phyloP scores from a whole-genome alignment of 148 eudicot genomes.

The Selenicereus undatus region DNA sequence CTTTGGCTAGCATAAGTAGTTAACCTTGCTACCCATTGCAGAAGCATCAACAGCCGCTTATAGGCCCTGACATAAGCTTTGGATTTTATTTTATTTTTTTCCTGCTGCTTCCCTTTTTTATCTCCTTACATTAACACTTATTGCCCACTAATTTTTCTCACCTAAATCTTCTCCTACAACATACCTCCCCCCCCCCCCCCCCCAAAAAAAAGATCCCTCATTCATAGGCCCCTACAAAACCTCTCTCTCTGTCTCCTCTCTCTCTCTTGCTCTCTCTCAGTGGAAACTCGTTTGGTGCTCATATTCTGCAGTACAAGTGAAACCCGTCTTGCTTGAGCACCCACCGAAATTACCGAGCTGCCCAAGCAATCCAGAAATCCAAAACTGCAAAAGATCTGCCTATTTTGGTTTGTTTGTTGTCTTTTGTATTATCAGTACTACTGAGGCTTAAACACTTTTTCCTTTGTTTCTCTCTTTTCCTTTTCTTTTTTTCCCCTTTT shows the following conservation, averaged over 20 bases:
- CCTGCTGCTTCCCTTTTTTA: not conserved
- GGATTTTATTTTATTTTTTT: too few relatives aligned
- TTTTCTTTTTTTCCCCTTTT: not conserved
- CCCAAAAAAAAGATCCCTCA: not conserved
- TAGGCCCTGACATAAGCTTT: constrained; percentile 6
- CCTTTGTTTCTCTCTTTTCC: not conserved
- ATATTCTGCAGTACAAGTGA: not conserved
- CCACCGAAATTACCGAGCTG: constrained; percentile 7
- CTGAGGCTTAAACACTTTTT: not conserved
- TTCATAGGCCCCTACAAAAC: not conserved
- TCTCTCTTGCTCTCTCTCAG: not conserved
- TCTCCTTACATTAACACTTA: not conserved
- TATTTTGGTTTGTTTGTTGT: constrained; percentile 9
- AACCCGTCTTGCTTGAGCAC: constrained; percentile 4
- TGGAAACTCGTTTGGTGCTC: constrained; percentile 13
- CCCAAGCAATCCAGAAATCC: not conserved
- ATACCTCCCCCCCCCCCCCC: constrained; percentile 10
- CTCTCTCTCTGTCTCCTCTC: constrained; percentile 9
- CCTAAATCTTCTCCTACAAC: not conserved
- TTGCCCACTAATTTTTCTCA: constrained; percentile 6
- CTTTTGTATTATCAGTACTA: not conserved
- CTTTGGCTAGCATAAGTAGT: constrained; percentile 3
- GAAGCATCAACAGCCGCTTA: constrained; percentile 8
- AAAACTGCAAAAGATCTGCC: not conserved
- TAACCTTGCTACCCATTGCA: constrained; percentile 17